Conservation (phyloP, 306 rosid genomes). For the Pyrus pyrifolia region DNA sequence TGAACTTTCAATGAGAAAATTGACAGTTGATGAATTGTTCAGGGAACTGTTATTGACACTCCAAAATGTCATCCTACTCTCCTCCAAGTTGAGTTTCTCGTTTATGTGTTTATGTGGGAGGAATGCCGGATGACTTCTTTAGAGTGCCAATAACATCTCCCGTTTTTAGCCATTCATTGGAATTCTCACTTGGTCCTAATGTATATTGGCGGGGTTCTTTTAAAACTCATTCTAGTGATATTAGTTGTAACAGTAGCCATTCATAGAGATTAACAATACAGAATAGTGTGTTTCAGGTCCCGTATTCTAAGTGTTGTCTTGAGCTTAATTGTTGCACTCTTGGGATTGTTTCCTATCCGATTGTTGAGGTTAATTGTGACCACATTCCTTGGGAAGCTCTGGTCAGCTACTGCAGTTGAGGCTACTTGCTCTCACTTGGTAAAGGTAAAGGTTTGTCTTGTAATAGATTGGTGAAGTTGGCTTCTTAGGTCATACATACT, state of each 20-base stretch:
- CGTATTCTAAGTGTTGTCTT: slow-evolving; percentile 36
- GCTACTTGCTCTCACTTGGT: slow-evolving; percentile 78
- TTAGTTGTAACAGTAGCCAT: neutral
- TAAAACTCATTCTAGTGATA: neutral
- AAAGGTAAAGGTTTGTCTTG: slow-evolving; percentile 42
- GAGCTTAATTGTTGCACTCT: slow-evolving; percentile 41
- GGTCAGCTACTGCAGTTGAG: slow-evolving; percentile 74
- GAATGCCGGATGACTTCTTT: too few relatives aligned
- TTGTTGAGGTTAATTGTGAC: slow-evolving; percentile 48
- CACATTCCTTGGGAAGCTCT: slow-evolving; percentile 55
- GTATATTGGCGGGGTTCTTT: neutral
- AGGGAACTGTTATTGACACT: neutral
- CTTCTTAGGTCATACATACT: slow-evolving; percentile 1
- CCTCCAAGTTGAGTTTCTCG: too few relatives aligned
- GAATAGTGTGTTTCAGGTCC: slow-evolving; percentile 48
- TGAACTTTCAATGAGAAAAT: neutral
- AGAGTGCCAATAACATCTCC: too few relatives aligned
- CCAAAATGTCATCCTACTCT: too few relatives aligned
- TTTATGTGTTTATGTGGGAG: too few relatives aligned
- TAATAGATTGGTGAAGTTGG: slow-evolving; percentile 2
- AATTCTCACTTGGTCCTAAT: slow-evolving; percentile 12
- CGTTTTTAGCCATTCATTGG: neutral
- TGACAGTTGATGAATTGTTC: neutral
- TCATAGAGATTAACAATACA: slow-evolving; percentile 15
- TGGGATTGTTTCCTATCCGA: slow-evolving; percentile 57